Evolutionary conservation across 1,139 yeast species (phyloP), one percentile per base, ranked within the genome.

Genomic region (Sugiyamaella paludigena): DNA sequence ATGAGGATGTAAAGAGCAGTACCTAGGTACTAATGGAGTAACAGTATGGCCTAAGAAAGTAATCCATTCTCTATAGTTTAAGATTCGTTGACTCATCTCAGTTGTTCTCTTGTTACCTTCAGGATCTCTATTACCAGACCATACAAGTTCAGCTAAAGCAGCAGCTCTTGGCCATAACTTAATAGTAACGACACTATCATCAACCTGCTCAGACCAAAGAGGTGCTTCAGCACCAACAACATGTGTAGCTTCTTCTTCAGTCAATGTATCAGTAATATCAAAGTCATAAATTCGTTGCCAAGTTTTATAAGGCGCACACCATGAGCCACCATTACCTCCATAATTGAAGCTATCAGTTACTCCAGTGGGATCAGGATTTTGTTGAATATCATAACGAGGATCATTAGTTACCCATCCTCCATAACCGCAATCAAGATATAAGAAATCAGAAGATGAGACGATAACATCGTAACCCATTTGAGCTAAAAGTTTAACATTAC

Each of bases 291-390:
- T 73, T 47, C 76, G 63, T 57, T 75, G 79, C 78, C 77, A 75
- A 9, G 77, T 71, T 56, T 74, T 75, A 63, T 75, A 75, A 1
- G 79, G 78, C 33, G 69, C 74, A 60, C 80, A 76, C 77, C 78
- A 76, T n/a, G 75, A 69, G 3, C 78, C 78, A 10, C 73, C 77
- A 38, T 46, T 47, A 7, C 66, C 67, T 12, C 69, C 69, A 26
- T 57, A 55, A 57, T 72, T 71, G 49, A 67, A 66, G 16, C 41
- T 40, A 8, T 49, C 58, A 4, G 58, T 54, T 3, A 35, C 51
- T 11, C 47, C 48, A 35, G 51, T 43, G 1, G 56, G 57, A 43
- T 69, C 71, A n/a, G 65, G 58, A 48, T 59, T 55, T 7, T 35
- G 36, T 50, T 58, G 58, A 16, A 53, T 62, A 36, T 60, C 50